These are phyloP conservation scores for Coriaria nepalensis DNA, from an alignment of 306 rosid species.

Conservation along the genomic window DNA sequence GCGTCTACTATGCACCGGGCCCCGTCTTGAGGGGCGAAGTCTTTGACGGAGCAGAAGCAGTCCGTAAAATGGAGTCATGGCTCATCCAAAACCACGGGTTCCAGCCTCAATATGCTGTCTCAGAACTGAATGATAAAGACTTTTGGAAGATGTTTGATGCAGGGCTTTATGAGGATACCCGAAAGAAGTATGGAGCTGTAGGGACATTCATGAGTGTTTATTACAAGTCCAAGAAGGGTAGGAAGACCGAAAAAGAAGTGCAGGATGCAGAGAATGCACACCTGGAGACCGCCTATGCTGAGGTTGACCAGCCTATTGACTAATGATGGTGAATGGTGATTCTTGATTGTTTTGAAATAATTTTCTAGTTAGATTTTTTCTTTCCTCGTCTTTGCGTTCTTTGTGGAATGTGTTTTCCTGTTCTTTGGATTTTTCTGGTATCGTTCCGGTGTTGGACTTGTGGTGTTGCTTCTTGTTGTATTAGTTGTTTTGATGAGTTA, in stretches of 20 bases:
- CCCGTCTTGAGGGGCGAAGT: conserved; percentile 90
- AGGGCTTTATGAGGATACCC: conserved; percentile 53
- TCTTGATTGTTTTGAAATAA: conserved; percentile 5
- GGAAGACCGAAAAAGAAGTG: conserved; percentile 97
- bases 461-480: too few species aligned
- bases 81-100: conserved; percentile 78
- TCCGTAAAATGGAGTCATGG: conserved; percentile 69
- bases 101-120: conserved; percentile 92
- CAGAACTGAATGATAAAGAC: conserved; percentile 71
- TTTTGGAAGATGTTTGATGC: conserved; percentile 98
- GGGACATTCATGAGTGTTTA: conserved; percentile 93
- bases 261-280: conserved; percentile 88
- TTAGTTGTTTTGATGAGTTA: too few species aligned
- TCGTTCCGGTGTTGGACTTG: too few species aligned
- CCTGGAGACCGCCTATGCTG: conserved; percentile 68
- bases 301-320: conserved; percentile 44
- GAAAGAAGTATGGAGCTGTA: conserved; percentile 79
- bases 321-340: conserved; percentile 21
- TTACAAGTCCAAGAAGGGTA: conserved; percentile 95
- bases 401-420: too few species aligned
- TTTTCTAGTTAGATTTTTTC: not conserved
- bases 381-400: not conserved
- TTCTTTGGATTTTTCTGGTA: too few species aligned
- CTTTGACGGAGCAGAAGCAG: conserved; percentile 75
- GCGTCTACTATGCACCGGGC: conserved; percentile 89